Evolutionary conservation across 148 eudicot species (phyloP).

Genomic region (Fallopia convolvulus): DNA sequence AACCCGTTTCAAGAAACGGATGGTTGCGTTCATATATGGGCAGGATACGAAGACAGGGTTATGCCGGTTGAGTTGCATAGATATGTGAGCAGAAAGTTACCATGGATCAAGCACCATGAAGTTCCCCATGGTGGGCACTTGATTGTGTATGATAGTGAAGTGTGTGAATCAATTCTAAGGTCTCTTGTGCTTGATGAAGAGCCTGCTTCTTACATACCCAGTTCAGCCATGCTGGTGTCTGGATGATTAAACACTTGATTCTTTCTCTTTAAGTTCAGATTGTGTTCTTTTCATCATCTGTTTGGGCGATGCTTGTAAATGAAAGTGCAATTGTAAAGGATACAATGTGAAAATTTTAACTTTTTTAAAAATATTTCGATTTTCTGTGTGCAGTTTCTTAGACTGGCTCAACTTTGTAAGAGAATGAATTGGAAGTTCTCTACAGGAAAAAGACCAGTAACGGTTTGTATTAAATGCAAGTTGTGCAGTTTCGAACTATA

Average conservation of each 20-base stretch:
- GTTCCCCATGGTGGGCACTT: conserved; percentile 9
- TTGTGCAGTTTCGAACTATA: neutral
- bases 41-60: conserved; percentile 37
- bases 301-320: conserved; percentile 7
- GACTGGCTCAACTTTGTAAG: neutral
- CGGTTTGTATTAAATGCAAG: neutral
- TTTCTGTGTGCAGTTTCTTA: neutral
- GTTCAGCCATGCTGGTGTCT: neutral
- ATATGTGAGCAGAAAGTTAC: neutral
- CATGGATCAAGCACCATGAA: conserved; percentile 14
- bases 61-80: conserved; percentile 24
- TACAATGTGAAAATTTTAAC: neutral
- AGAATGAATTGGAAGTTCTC: neutral
- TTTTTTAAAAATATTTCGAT: neutral
- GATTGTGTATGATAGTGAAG: conserved; percentile 11
- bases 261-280: neutral
- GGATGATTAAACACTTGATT: neutral
- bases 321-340: neutral
- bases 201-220: neutral
- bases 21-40: conserved; percentile 38
- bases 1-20: conserved; percentile 23
- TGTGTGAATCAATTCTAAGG: conserved; percentile 11
- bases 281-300: neutral
- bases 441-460: neutral
- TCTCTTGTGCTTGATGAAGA: conserved; percentile 10